phyloP scores from a whole-genome alignment of 305 asterid genomes.

The Plantago rigida region DNA sequence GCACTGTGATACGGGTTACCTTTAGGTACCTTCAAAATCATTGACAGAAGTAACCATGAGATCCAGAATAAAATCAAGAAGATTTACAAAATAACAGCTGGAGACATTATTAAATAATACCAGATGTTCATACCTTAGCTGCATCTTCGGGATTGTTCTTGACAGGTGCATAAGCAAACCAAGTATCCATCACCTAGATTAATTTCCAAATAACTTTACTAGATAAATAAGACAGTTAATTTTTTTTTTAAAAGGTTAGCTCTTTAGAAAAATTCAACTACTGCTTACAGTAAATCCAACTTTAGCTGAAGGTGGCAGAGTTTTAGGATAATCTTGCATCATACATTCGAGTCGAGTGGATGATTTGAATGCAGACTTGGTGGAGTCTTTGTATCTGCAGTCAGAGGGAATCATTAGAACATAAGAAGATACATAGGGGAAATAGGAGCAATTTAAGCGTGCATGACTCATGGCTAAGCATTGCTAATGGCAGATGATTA shows the following conservation, averaged over 20 bases:
- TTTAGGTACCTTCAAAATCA: constrained; percentile 65
- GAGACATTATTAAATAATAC: no score
- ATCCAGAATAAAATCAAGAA: neutral
- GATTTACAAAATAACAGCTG: neutral
- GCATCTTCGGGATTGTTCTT: constrained; percentile 99
- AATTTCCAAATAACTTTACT: no score
- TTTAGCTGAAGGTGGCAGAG: constrained; percentile 81
- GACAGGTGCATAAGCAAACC: constrained; percentile 99
- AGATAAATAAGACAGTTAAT: no score
- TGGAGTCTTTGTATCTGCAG: constrained; percentile 59
- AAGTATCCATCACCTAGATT: constrained; percentile 46
- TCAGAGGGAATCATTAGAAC: neutral
- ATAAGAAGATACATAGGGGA: neutral
- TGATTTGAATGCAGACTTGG: constrained; percentile 83
- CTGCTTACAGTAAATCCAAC: constrained; percentile 74
- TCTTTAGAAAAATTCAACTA: no score
- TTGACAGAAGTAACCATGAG: constrained; percentile 1
- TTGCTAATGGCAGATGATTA: no score
- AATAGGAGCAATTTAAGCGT: no score
- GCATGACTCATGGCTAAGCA: no score
- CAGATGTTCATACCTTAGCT: constrained; percentile 25
- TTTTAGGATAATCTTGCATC: constrained; percentile 99
- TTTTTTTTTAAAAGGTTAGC: no score
- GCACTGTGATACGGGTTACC: constrained; percentile 99
- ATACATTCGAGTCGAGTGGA: constrained; percentile 98